phyloP scores from a whole-genome alignment of 495 filamentous ascomycete species.

The Lichina pygmaea region DNA sequence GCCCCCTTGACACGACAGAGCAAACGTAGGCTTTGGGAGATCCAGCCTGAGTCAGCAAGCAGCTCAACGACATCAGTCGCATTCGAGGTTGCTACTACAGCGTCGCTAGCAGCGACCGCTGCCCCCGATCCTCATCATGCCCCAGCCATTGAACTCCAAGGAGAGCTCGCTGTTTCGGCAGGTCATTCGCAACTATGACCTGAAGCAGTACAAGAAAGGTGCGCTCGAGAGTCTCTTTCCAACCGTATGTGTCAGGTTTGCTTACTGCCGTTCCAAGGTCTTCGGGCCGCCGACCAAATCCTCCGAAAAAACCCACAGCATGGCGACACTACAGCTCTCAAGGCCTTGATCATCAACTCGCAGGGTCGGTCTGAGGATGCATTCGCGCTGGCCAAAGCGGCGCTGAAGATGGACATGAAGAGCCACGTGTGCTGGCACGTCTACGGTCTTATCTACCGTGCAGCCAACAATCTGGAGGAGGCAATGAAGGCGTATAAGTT shows the following conservation, averaged over 20 bases:
- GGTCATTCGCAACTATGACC: slow-evolving; percentile 84
- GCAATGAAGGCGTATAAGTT: slow-evolving; percentile 97
- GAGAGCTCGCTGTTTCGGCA: slow-evolving; percentile 81
- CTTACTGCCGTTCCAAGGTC: slow-evolving; percentile 22
- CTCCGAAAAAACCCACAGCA: slow-evolving; percentile 81
- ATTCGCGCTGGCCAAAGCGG: slow-evolving; percentile 72
- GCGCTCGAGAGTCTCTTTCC: neutral
- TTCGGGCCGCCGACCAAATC: slow-evolving; percentile 85
- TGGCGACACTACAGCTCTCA: slow-evolving; percentile 97
- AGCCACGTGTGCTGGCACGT: slow-evolving; percentile 99
- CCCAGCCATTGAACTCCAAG: slow-evolving; percentile 60
- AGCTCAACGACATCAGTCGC: neutral
- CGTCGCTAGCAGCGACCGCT: no score
- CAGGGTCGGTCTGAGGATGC: slow-evolving; percentile 79
- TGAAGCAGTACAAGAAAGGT: slow-evolving; percentile 96
- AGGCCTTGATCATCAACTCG: slow-evolving; percentile 83
- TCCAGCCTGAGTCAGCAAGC: neutral
- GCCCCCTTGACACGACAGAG: neutral
- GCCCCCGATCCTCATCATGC: neutral
- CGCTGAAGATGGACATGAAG: slow-evolving; percentile 84
- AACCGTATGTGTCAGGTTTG: neutral
- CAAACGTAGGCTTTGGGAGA: neutral
- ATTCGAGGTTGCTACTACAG: neutral
- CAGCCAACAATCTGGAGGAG: slow-evolving; percentile 91
- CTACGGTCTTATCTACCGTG: slow-evolving; percentile 80